Evolutionary conservation across 768 basidiomycete genomes (phyloP), one percentile per base, ranked within the genome.

Genomic region (Russula olivacea): DNA sequence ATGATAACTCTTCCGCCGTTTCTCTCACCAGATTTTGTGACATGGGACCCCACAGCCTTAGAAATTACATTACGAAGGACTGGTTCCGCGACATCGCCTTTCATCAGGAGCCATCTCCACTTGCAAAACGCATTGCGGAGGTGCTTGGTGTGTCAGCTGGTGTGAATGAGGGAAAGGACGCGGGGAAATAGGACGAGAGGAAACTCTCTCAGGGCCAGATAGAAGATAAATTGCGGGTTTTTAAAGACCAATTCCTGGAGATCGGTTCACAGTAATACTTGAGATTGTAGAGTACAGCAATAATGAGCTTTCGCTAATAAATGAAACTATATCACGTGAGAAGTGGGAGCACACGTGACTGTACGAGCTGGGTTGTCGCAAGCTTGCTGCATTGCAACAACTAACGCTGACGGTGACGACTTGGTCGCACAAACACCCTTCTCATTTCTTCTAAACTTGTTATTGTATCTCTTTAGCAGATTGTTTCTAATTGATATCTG

Each of bases 1-100:
- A 21, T 1, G 21, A 38, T 2, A 19, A 14, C 28, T 43, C 19
- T 41, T 3, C 10, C 11, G 3, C 6, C 12, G 4, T 5, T 57
- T 51, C 59, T 25, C 32, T 50, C 15, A 4, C 43, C 15, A 23
- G 17, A 3, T 38, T 55, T 32, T 12, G 25, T 55, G 50, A 47
- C 36, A n/a, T 15, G 36, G 7, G 38, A 3, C 19, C 14, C 17
- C 38, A 43, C 66, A 93, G 94, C 1, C 86, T 97, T 59, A 83
- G 93, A 68, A 96, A 96, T 72, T 96, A 96, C 71, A 94, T 96
- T 85, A 89, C 88, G 76, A 95, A 93, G 71, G 82, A 86, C 12
- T 96, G 93, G 93, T 95, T 95, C 76, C 74, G 93, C 65, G 78
- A 86, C 65, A 83, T 87, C 69, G 83, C 85, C 5, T 73, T 87